Base-by-base conservation (phyloP, 2,329 filamentous ascomycete species). In the Aschersonia sp. region DNA sequence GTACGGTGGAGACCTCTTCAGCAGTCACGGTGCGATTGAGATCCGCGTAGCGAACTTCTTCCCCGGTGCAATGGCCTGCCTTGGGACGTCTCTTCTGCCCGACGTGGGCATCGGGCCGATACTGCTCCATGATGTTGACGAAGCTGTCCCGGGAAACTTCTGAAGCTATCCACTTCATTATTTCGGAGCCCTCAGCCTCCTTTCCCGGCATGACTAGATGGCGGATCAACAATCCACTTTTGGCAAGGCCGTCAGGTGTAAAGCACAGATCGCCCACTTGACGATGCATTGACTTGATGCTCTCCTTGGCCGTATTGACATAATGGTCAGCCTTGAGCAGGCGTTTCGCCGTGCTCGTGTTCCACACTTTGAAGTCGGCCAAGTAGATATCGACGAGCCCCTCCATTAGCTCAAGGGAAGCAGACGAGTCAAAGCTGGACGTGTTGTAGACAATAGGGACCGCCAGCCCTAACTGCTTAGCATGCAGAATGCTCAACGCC, bases 121-220 rank as follows among this genome's bases (percentile, higher is more conserved):
- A 92, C 64, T 94, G 87, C 63, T 94, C 86, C 86, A 92, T 92
- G 53, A 94, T 81, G 59, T 94, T 83, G 50, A 92, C 76, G 62
- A 89, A 90, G 42, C 84, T 71, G 61, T 92, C 85, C 48, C 68
- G 73, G 4, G 83, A 86, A 2, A 94, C 72, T 46, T 87, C 76
- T 31, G 74, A 68, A 0, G 84, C 86, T 12, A 94, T 68, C 72
- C 85, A 94, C 51, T 67, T 71, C 70, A 94, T 83, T 50, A 94
- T 92, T 52, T 79, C 69, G 45, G 72, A 71, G 0, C 83, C 83
- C 63, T 92, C 86, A 14, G 76, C 76, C 58, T 85, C 83, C 56
- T 81, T 79, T 0, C 84, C 84, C 0, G 86, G 87, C 87, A 94
- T 94, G 30, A 90, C 84, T 2, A 94, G 72, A 63, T 94, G 87